phyloP scores from a whole-genome alignment of 768 basidiomycete genomes.

The Boletus barrowsii region DNA sequence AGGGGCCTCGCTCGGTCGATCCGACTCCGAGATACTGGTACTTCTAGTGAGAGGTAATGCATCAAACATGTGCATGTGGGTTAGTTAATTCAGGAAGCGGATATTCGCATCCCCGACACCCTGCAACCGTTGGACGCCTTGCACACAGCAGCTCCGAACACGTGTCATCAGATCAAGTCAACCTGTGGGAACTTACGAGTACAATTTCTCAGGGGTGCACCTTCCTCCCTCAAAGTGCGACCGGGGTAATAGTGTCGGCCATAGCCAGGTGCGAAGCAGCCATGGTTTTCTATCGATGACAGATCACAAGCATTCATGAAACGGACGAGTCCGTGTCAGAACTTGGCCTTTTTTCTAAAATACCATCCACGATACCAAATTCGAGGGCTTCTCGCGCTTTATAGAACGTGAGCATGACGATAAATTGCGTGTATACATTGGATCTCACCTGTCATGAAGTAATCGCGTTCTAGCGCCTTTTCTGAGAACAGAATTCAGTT shows the following conservation, averaged over 20 bases:
- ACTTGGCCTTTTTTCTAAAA: slow-evolving; percentile 74
- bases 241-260: not conserved
- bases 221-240: slow-evolving; percentile 12
- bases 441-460: slow-evolving; percentile 83
- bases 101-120: slow-evolving; percentile 20
- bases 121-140: slow-evolving; percentile 1
- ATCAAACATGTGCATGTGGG: slow-evolving; percentile 15
- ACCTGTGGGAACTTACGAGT: slow-evolving; percentile 17
- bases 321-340: slow-evolving; percentile 36
- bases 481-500: slow-evolving; percentile 43
- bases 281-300: slow-evolving; percentile 11
- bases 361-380: slow-evolving; percentile 92
- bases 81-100: slow-evolving; percentile 21
- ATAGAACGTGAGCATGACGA: slow-evolving; percentile 24
- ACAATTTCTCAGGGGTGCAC: slow-evolving; percentile 11
- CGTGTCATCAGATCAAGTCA: slow-evolving; percentile 21
- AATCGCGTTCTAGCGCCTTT: slow-evolving; percentile 88
- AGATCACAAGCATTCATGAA: slow-evolving; percentile 12
- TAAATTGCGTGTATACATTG: slow-evolving; percentile 7
- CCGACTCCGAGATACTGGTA: slow-evolving; percentile 17
- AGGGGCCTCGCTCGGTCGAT: slow-evolving; percentile 26
- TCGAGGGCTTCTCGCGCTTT: slow-evolving; percentile 81
- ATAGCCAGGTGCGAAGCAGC: slow-evolving; percentile 6
- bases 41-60: slow-evolving; percentile 1
- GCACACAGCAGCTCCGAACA: slow-evolving; percentile 16